Evolutionary conservation across 148 eudicot species (phyloP).

Genomic region (Fagopyrum esculentum): DNA sequence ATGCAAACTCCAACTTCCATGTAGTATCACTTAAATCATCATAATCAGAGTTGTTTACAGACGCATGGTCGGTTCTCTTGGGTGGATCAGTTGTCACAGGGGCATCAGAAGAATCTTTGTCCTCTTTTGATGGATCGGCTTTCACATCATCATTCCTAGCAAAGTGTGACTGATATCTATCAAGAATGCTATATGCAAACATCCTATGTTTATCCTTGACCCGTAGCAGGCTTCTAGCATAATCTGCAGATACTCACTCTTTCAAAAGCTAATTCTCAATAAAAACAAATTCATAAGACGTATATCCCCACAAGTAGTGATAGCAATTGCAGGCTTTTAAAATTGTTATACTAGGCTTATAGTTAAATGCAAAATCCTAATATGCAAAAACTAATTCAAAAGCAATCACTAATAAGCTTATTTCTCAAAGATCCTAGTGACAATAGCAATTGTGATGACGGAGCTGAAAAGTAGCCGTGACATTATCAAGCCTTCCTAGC

Average conservation of each 20-base stretch:
- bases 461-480: not conserved
- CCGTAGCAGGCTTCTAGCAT: constrained; percentile 22
- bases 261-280: not conserved
- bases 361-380: not conserved
- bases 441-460: not conserved
- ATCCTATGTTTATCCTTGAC: constrained; percentile 35
- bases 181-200: constrained; percentile 33
- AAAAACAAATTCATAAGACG: not conserved
- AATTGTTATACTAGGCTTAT: not conserved
- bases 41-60: constrained; percentile 36
- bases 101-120: constrained; percentile 21
- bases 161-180: constrained; percentile 40
- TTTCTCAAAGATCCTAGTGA: not conserved
- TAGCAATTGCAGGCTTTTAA: not conserved
- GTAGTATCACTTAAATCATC: constrained; percentile 49
- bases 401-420: not conserved
- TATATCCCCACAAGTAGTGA: not conserved
- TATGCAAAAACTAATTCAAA: not conserved
- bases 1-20: constrained; percentile 66
- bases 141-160: constrained; percentile 29
- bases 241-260: constrained; percentile 25
- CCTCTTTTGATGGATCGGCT: constrained; percentile 17
- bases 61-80: constrained; percentile 20
- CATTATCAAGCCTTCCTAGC: not conserved
- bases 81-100: constrained; percentile 25